Conservation (phyloP, 2,329 filamentous ascomycete genomes). For the Trichoderma koningii region DNA sequence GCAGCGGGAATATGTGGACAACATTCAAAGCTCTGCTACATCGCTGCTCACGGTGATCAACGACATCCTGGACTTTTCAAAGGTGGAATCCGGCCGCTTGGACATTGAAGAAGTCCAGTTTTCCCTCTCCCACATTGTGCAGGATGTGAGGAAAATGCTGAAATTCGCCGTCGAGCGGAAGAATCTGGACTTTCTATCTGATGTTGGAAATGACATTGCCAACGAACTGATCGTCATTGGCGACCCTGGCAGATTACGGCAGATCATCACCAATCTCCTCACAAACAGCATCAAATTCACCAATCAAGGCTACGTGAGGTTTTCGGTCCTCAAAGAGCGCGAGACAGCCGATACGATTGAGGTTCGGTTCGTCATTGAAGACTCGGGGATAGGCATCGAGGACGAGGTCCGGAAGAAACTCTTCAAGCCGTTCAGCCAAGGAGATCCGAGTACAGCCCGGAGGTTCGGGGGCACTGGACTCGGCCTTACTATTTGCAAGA, state of each 20-base stretch:
- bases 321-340: slow-evolving; percentile 64
- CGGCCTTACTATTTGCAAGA: slow-evolving; percentile 79
- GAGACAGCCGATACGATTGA: slow-evolving; percentile 66
- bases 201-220: slow-evolving; percentile 63
- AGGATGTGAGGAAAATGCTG: slow-evolving; percentile 84
- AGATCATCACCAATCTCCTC: slow-evolving; percentile 78
- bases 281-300: slow-evolving; percentile 80
- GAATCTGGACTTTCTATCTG: slow-evolving; percentile 69
- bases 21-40: slow-evolving; percentile 77
- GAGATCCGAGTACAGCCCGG: slow-evolving; percentile 75
- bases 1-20: slow-evolving; percentile 73
- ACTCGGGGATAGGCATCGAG: slow-evolving; percentile 80
- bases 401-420: slow-evolving; percentile 71
- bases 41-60: slow-evolving; percentile 86
- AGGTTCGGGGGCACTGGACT: slow-evolving; percentile 79
- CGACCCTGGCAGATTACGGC: slow-evolving; percentile 79
- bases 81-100: slow-evolving; percentile 75
- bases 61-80: slow-evolving; percentile 87
- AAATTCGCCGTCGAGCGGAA: slow-evolving; percentile 81
- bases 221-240: slow-evolving; percentile 78
- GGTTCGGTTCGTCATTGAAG: slow-evolving; percentile 71
- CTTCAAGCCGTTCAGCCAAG: slow-evolving; percentile 81
- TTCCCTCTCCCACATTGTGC: slow-evolving; percentile 69
- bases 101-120: slow-evolving; percentile 83
- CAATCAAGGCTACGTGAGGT: slow-evolving; percentile 65